Evolutionary conservation across 352 stramenopile genomes (phyloP).

Genomic region (Proteromonas lacertae): DNA sequence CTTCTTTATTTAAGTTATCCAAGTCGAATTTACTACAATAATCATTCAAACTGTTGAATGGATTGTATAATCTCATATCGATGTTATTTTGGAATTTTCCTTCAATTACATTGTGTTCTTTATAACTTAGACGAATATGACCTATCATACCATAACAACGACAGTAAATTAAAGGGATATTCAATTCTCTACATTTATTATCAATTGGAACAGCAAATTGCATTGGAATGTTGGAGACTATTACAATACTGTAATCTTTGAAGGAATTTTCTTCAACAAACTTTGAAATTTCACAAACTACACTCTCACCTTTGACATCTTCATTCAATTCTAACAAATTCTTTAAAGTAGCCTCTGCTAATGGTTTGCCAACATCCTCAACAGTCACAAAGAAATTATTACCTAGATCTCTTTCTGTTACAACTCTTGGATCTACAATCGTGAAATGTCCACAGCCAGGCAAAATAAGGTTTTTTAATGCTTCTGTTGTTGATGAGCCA

Average conservation of each 20-base stretch:
- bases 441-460: slow-evolving; percentile 46
- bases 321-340: neutral
- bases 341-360: slow-evolving; percentile 21
- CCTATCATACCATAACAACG: slow-evolving; percentile 64
- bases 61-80: slow-evolving; percentile 5
- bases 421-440: slow-evolving; percentile 48
- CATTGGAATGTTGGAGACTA: slow-evolving; percentile 11
- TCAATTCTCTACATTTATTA: slow-evolving; percentile 20
- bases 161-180: slow-evolving; percentile 32
- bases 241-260: slow-evolving; percentile 8
- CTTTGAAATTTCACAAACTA: slow-evolving; percentile 10
- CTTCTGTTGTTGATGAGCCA: slow-evolving; percentile 62
- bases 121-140: slow-evolving; percentile 28
- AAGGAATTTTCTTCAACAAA: slow-evolving; percentile 8
- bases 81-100: slow-evolving; percentile 2
- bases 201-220: slow-evolving; percentile 19
- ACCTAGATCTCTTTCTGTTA: slow-evolving; percentile 26
- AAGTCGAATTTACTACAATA: slow-evolving; percentile 12
- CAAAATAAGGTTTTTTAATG: slow-evolving; percentile 85
- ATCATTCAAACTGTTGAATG: neutral
- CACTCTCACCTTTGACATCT: neutral
- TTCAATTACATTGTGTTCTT: no score
- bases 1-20: slow-evolving; percentile 23
- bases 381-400: slow-evolving; percentile 68
- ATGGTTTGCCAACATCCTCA: slow-evolving; percentile 17